Conservation (phyloP, 78 protist genomes). For the Emiliania huxleyi region DNA sequence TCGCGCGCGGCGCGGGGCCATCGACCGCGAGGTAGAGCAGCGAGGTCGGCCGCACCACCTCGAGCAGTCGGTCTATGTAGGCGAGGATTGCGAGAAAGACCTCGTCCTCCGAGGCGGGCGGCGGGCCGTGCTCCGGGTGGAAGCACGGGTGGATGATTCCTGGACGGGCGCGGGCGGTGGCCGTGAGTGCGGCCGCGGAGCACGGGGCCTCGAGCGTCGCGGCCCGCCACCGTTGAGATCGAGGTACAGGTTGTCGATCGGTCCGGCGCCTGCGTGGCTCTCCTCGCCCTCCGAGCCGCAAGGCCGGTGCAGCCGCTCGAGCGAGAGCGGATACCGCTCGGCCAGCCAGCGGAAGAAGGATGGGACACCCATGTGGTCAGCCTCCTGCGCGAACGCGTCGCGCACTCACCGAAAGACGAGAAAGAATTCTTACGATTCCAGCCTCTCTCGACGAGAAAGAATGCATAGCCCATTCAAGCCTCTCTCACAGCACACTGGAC, state of each 20-base stretch:
- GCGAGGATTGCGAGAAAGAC: slow-evolving; percentile 73
- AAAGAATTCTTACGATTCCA: too few relatives aligned
- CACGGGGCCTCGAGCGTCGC: too few relatives aligned
- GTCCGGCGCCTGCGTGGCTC: not conserved
- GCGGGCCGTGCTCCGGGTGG: slow-evolving; percentile 82
- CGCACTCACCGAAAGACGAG: too few relatives aligned
- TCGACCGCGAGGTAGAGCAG: slow-evolving; percentile 95
- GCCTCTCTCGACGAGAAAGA: too few relatives aligned
- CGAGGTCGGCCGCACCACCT: slow-evolving; percentile 89
- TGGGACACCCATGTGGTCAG: slow-evolving; percentile 77
- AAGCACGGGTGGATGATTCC: slow-evolving; percentile 94
- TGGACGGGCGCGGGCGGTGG: too few relatives aligned
- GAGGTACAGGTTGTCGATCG: slow-evolving; percentile 95
- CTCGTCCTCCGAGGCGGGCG: slow-evolving; percentile 72
- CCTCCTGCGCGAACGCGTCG: too few relatives aligned
- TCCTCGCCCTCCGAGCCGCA: not conserved
- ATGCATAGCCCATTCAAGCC: too few relatives aligned
- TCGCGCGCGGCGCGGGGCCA: slow-evolving; percentile 98
- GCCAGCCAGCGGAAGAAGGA: slow-evolving; percentile 81
- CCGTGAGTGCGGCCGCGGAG: too few relatives aligned
- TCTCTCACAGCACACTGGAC: too few relatives aligned
- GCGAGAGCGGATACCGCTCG: not conserved
- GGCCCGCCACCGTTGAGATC: slow-evolving; percentile 99
- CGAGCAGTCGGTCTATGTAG: slow-evolving; percentile 90
- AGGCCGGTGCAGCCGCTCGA: not conserved